Conservation (phyloP, 2,329 filamentous ascomycete genomes). For the Stemphylium lycopersici region DNA sequence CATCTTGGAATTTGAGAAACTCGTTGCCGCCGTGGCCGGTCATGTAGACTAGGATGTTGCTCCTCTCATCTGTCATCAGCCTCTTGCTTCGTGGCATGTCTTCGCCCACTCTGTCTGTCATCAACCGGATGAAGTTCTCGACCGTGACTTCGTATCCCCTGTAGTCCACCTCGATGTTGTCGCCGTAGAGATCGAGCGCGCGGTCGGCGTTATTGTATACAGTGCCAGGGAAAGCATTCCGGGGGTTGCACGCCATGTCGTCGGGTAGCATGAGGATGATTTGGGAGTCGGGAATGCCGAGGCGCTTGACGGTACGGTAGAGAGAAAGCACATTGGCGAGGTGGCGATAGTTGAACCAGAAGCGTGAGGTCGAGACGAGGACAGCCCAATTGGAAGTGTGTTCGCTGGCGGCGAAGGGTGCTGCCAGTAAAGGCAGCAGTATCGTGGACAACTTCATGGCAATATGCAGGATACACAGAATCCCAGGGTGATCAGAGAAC, state of each 20-base stretch:
- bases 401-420: conserved; percentile 63
- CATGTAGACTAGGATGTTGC: conserved; percentile 99
- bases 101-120: conserved; percentile 92
- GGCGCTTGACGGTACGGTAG: conserved; percentile 96
- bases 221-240: conserved; percentile 95
- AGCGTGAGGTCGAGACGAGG: conserved; percentile 95
- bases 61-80: conserved; percentile 89
- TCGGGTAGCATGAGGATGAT: conserved; percentile 99
- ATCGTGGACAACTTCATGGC: conserved; percentile 35
- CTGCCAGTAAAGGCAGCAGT: conserved; percentile 37
- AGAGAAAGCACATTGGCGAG: conserved; percentile 96
- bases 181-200: conserved; percentile 92
- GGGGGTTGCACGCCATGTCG: conserved; percentile 99
- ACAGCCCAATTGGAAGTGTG: conserved; percentile 99
- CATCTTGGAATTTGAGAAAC: conserved; percentile 97
- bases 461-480: not conserved
- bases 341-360: conserved; percentile 99
- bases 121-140: conserved; percentile 94
- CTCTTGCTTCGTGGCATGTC: conserved; percentile 96
- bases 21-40: conserved; percentile 97
- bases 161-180: conserved; percentile 99
- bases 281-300: conserved; percentile 96
- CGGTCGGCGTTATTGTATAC: conserved; percentile 98
- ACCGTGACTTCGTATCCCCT: conserved; percentile 98
- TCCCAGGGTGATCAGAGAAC: not conserved